Conservation (phyloP, 257 asterid species). For the Petunia secreta region DNA sequence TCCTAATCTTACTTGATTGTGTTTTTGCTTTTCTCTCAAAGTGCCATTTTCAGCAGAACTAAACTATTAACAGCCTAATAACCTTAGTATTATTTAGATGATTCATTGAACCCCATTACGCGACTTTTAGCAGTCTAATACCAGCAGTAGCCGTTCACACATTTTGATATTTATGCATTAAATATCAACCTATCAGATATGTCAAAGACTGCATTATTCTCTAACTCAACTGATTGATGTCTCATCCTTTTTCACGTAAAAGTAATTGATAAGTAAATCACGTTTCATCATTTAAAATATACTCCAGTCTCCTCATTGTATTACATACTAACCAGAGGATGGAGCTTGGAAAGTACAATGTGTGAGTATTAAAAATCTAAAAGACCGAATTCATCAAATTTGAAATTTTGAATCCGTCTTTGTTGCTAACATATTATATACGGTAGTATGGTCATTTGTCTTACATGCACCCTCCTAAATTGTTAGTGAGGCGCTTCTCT, state of each 20-base stretch:
- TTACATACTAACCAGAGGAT: too few species aligned
- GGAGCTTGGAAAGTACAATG: too few species aligned
- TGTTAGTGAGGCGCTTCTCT: too few species aligned
- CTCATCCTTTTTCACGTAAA: neutral
- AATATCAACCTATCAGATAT: neutral
- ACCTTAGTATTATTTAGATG: neutral
- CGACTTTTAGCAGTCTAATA: neutral
- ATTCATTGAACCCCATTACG: neutral
- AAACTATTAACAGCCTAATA: too few species aligned
- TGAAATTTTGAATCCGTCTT: too few species aligned
- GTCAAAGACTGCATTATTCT: neutral
- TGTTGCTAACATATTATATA: too few species aligned
- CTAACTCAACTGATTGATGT: neutral
- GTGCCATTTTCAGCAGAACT: constrained; percentile 22
- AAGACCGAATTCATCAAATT: too few species aligned
- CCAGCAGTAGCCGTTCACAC: neutral
- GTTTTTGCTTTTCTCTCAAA: neutral
- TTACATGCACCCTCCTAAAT: too few species aligned
- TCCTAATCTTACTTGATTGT: neutral
- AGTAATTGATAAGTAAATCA: neutral
- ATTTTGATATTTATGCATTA: neutral
- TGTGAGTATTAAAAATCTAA: too few species aligned
- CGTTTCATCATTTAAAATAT: neutral
- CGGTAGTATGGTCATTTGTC: too few species aligned
- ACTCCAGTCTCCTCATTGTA: too few species aligned